These are phyloP conservation scores for Ophiostoma sp. DNA, from an alignment of 2,329 filamentous ascomycete genomes.

Conservation along the genomic window DNA sequence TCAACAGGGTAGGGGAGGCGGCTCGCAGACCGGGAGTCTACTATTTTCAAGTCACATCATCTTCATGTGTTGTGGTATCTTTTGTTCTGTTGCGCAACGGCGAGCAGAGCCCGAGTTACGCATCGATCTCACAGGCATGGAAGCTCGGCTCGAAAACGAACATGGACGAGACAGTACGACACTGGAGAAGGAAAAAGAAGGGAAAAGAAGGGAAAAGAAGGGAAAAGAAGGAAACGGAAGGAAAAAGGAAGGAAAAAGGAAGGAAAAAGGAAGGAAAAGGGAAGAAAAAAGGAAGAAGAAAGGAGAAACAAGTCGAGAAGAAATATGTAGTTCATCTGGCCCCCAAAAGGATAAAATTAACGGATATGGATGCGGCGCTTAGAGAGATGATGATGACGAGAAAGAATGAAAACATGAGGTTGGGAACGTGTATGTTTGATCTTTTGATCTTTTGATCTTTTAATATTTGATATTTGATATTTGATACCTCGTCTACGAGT, in stretches of 20 bases:
- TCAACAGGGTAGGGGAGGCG: conserved; percentile 4
- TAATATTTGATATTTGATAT: background rate
- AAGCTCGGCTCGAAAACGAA: conserved; percentile 11
- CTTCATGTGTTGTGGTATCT: background rate
- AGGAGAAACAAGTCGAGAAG: background rate
- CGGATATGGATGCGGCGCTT: background rate
- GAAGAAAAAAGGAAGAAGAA: background rate
- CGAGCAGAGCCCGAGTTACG: background rate
- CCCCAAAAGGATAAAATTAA: background rate
- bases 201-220: too few species aligned
- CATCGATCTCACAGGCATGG: background rate
- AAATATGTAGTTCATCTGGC: background rate
- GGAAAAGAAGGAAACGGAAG: too few species aligned
- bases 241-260: background rate
- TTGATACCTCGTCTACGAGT: background rate
- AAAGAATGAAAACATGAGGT: background rate
- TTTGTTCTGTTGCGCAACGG: background rate
- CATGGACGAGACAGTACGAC: conserved; percentile 4
- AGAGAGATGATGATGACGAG: background rate
- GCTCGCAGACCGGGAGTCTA: background rate
- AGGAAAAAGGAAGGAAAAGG: background rate
- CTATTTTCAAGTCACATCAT: background rate
- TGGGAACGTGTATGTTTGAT: background rate
- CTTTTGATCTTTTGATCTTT: background rate
- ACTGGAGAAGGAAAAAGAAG: background rate